A percentile compares a stretch with the other conserved stretches of the same genome.
Evolutionary conservation across 2,329 filamentous ascomycete genomes (phyloP).

Genomic region (Cordyceps tenuipes): DNA sequence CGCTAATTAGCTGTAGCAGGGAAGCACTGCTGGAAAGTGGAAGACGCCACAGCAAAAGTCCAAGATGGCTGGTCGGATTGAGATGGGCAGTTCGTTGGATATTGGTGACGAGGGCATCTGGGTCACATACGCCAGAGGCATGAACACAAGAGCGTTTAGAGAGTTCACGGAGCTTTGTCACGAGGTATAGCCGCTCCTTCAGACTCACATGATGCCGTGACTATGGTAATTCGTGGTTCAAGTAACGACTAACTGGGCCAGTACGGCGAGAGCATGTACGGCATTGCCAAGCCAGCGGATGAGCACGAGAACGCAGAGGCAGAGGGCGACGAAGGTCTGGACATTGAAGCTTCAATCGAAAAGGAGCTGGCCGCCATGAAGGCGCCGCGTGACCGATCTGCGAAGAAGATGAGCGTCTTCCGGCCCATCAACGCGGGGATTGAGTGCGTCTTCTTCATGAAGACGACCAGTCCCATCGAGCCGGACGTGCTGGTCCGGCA

Average conservation of each 20-base stretch:
- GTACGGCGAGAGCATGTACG: constrained; percentile 58
- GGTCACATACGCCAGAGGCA: constrained; percentile 66
- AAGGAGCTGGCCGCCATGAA: constrained; percentile 62
- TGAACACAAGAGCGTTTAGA: constrained; percentile 59
- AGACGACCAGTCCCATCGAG: constrained; percentile 45
- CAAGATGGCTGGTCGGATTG: constrained; percentile 35
- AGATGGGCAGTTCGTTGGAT: constrained; percentile 43
- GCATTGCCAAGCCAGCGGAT: constrained; percentile 32
- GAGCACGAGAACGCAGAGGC: constrained; percentile 27
- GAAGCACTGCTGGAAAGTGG: constrained; percentile 49
- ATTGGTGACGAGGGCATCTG: constrained; percentile 67
- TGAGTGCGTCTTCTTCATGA: constrained; percentile 58
- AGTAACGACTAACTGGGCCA: constrained; percentile 24
- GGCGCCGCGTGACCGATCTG: constrained; percentile 29
- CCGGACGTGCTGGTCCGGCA: constrained; percentile 44
- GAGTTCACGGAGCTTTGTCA: constrained; percentile 61
- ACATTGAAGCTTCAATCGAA: constrained; percentile 65
- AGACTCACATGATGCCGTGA: background rate
- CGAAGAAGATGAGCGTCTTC: constrained; percentile 41
- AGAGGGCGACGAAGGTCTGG: constrained; percentile 40
- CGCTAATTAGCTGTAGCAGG: background rate
- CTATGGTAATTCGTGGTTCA: background rate
- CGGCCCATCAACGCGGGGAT: constrained; percentile 45
- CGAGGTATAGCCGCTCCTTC: constrained; percentile 37
- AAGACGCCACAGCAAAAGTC: constrained; percentile 50